Evolutionary conservation across 1,284 basidiomycete species (phyloP), one percentile per base, ranked within the genome.

Genomic region (Taiwanofungus camphoratus): DNA sequence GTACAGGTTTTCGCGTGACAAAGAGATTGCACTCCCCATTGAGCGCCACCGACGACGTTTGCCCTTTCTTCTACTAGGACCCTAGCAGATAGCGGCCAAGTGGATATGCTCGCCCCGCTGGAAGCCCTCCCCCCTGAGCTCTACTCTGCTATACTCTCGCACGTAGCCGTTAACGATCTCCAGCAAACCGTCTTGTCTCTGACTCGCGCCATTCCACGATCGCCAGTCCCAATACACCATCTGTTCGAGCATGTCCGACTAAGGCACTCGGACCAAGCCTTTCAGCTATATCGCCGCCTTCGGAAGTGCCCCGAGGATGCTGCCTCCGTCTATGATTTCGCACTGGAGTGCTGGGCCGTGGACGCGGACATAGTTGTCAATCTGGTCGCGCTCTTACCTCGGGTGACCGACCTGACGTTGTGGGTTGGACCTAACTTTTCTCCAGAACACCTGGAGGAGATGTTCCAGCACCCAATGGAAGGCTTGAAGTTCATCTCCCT

Each of bases 281-380:
- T 72, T 18, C 61, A 62, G 9, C 62, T 86, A 12, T 67, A 78
- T 46, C 55, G 59, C 15, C 71, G 74, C 32, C 64, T 85, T n/a
- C 66, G 71, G 29, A 56, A 63, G 47, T 43, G 53, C 27, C 41
- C 50, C 5, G 52, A 61, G 2, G 60, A 65, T 41, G 58, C 58
- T 9, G 29, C 39, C 0, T 71, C 67, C 62, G 65, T 85, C 7
- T 65, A 66, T 33, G 64, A 65, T 7, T 62, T 86, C 42, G 65
- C 64, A 7, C 55, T 83, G 13, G 69, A 77, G 52, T 60, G 68
- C 8, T 87, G 80, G 80, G 66, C 55, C 3, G 74, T 73, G 13
- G 82, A 87, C 53, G 77, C 82, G 3, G 74, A 83, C 35, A 66
- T 82, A 8, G 64, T 82, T 23, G 66, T 78, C 43, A 81, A 81